These are phyloP conservation scores for Calamus simplicifolius DNA, from an alignment of 176 grass and related monocot genomes.

Conservation along the genomic window DNA sequence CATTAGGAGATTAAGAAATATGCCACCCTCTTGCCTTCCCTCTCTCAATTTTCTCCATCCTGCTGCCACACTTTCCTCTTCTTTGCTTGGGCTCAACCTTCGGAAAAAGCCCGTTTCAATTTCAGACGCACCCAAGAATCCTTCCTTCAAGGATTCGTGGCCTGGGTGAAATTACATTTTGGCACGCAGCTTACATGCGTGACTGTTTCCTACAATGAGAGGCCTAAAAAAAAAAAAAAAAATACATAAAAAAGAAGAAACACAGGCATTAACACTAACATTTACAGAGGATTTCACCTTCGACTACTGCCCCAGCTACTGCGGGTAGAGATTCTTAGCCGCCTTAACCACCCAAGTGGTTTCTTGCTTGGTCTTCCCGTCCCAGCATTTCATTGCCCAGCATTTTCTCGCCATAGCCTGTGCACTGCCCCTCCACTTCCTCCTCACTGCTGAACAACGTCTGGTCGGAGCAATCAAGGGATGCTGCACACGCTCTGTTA, in stretches of 20 bases:
- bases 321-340: conserved; percentile 39
- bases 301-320: conserved; percentile 15
- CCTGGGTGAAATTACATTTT: background rate
- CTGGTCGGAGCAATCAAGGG: conserved; percentile 93
- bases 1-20: no score
- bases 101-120: background rate
- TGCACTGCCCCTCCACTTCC: conserved; percentile 78
- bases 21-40: no score
- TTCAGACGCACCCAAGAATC: background rate
- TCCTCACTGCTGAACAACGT: conserved; percentile 97
- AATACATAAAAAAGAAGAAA: conserved; percentile 15
- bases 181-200: conserved; percentile 2
- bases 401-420: conserved; percentile 78
- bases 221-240: conserved; percentile 21
- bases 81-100: no score
- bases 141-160: conserved; percentile 1
- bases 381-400: no score
- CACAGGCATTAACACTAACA: conserved; percentile 36
- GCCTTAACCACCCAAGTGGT: conserved; percentile 69
- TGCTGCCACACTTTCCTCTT: no score
- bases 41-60: no score
- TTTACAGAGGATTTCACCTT: conserved; percentile 42
- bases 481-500: conserved; percentile 76
- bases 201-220: conserved; percentile 60
- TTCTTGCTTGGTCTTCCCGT: no score